phyloP scores from a whole-genome alignment of 345 rosid genomes.

The Linum tenue region DNA sequence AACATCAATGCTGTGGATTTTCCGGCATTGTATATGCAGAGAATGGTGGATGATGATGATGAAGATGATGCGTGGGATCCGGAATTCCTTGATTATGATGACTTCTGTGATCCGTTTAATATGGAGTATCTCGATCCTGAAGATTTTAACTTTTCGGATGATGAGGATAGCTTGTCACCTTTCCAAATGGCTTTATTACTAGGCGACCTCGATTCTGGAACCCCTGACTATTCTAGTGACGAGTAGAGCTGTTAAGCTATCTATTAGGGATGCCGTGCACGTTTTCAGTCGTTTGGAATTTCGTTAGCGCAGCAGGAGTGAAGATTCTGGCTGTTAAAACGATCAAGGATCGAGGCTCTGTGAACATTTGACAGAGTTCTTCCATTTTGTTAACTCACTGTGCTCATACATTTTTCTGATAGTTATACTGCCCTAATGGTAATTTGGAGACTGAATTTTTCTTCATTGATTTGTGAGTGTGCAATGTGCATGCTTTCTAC shows the following conservation, averaged over 20 bases:
- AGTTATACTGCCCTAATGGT: no score
- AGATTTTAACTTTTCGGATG: conserved; percentile 30
- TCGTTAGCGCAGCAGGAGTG: background rate
- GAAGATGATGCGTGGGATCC: background rate
- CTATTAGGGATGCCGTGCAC: background rate
- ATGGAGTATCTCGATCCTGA: background rate
- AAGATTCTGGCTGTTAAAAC: background rate
- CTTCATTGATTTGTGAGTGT: no score
- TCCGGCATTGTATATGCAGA: conserved; percentile 38
- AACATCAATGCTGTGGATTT: conserved; percentile 35
- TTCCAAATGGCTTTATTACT: conserved; percentile 43
- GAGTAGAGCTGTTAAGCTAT: conserved; percentile 30
- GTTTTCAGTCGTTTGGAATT: background rate
- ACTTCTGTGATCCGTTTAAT: background rate
- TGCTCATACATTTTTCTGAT: background rate
- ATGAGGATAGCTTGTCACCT: conserved; percentile 31
- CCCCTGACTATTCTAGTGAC: conserved; percentile 40
- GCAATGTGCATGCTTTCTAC: no score
- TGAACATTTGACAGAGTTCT: background rate
- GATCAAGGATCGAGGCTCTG: background rate
- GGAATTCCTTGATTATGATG: background rate
- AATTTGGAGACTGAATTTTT: no score
- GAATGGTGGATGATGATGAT: conserved; percentile 41
- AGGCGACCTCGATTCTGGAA: conserved; percentile 36
- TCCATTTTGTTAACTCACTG: background rate